These are phyloP conservation scores for Peniophora sp. DNA, from an alignment of 1,284 basidiomycete genomes.

Conservation along the genomic window DNA sequence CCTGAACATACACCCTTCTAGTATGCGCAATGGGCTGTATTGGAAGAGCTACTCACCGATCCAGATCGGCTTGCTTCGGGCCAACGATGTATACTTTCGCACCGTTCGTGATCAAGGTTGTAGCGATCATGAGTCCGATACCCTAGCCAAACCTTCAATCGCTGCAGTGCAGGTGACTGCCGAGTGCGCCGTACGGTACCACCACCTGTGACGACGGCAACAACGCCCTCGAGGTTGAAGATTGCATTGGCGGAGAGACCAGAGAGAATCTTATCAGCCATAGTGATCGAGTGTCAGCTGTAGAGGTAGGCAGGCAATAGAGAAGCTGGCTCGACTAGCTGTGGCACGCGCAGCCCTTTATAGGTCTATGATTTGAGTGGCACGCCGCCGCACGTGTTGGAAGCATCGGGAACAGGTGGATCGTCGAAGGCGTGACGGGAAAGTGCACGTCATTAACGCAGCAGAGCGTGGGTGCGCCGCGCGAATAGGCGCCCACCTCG, in stretches of 20 bases:
- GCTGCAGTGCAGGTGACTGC: not conserved
- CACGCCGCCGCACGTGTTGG: too few relatives aligned
- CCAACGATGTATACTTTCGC: conserved; percentile 43
- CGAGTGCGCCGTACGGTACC: conserved; percentile 26
- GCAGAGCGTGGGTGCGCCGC: too few relatives aligned
- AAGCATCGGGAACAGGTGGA: too few relatives aligned
- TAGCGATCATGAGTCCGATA: conserved; percentile 40
- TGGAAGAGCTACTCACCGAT: conserved; percentile 22
- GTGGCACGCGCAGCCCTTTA: too few relatives aligned
- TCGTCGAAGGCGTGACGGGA: too few relatives aligned
- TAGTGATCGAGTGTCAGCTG: conserved; percentile 7
- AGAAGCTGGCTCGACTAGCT: too few relatives aligned
- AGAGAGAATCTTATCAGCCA: conserved; percentile 30
- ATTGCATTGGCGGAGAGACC: conserved; percentile 29
- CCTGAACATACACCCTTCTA: conserved; percentile 13
- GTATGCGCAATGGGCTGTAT: not conserved
- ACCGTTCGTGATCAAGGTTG: conserved; percentile 39
- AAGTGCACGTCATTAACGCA: too few relatives aligned
- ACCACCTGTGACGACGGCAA: conserved; percentile 42
- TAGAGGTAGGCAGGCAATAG: too few relatives aligned
- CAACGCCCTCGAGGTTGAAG: conserved; percentile 36
- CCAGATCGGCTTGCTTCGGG: conserved; percentile 34
- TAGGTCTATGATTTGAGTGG: too few relatives aligned
- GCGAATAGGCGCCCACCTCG: too few relatives aligned
- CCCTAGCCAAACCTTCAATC: conserved; percentile 23